A percentile compares a stretch with the other conserved stretches of the same genome.
phyloP scores from a whole-genome alignment of 169 alveolate species.

The Besnoitia besnoiti region DNA sequence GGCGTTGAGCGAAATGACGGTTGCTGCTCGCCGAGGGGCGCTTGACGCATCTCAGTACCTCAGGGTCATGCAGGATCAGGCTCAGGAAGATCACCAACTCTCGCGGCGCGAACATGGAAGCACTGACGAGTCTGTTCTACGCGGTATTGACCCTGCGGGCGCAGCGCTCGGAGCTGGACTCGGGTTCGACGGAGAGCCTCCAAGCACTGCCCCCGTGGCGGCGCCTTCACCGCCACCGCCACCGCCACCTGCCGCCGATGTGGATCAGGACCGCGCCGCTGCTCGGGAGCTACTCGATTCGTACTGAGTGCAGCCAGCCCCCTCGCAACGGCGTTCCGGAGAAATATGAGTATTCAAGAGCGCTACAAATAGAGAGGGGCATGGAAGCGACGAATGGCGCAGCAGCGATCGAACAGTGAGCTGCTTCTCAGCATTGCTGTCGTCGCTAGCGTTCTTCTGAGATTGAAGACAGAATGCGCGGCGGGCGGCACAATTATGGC shows the following conservation, averaged over 20 bases:
- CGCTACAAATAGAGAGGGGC: no score
- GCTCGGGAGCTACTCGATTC: slow-evolving; percentile 15
- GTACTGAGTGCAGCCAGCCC: no score
- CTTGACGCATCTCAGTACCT: slow-evolving; percentile 11
- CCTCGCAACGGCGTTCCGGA: no score
- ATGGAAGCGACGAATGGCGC: no score
- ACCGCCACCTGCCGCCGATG: neutral
- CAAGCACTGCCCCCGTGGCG: neutral
- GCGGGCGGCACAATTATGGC: no score
- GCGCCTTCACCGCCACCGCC: no score
- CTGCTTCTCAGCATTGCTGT: no score
- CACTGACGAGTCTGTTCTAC: neutral
- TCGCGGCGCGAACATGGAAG: neutral
- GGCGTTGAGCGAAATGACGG: neutral
- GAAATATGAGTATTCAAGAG: no score
- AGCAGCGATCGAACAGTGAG: no score
- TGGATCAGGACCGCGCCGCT: neutral
- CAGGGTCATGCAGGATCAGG: neutral
- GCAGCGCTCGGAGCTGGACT: neutral
- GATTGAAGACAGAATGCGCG: no score
- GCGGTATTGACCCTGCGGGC: neutral
- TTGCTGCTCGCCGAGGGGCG: neutral
- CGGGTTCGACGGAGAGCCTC: neutral
- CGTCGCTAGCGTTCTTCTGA: no score
- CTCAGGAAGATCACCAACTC: neutral